Conservation (phyloP, 768 basidiomycete species). For the Ramaria sp. region DNA sequence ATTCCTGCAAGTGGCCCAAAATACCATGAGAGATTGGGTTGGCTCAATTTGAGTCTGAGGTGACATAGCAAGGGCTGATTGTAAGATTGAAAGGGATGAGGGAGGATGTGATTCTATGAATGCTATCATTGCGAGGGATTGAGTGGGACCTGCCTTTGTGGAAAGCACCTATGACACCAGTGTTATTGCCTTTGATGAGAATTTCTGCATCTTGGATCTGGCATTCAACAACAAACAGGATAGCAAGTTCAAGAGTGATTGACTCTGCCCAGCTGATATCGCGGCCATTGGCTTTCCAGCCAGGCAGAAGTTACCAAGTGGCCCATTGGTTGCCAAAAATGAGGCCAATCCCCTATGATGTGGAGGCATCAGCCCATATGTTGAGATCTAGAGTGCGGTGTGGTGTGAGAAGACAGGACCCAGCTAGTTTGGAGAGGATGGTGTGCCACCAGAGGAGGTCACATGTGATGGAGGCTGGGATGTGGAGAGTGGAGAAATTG, state of each 20-base stretch:
- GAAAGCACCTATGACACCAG: neutral
- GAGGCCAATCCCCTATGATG: neutral
- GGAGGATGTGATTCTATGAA: neutral
- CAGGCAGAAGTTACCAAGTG: neutral
- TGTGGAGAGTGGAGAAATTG: neutral
- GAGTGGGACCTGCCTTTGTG: neutral
- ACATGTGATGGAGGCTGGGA: neutral
- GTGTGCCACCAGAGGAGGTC: neutral
- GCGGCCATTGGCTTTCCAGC: neutral
- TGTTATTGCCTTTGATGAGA: neutral
- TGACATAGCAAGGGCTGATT: neutral
- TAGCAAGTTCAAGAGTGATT: neutral
- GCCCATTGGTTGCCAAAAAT: neutral
- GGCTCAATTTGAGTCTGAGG: neutral
- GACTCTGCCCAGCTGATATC: slow-evolving; percentile 7
- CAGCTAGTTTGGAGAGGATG: no score
- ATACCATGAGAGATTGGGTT: slow-evolving; percentile 1
- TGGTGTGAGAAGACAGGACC: neutral
- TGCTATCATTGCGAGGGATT: neutral
- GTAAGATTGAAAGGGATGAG: neutral
- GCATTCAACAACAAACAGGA: neutral
- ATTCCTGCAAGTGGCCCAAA: no score
- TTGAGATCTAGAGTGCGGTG: neutral
- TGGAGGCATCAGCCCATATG: neutral
- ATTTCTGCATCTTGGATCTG: neutral